These are phyloP conservation scores for Volvox reticuliferus DNA, from an alignment of 139 green algal genomes.

Conservation along the genomic window DNA sequence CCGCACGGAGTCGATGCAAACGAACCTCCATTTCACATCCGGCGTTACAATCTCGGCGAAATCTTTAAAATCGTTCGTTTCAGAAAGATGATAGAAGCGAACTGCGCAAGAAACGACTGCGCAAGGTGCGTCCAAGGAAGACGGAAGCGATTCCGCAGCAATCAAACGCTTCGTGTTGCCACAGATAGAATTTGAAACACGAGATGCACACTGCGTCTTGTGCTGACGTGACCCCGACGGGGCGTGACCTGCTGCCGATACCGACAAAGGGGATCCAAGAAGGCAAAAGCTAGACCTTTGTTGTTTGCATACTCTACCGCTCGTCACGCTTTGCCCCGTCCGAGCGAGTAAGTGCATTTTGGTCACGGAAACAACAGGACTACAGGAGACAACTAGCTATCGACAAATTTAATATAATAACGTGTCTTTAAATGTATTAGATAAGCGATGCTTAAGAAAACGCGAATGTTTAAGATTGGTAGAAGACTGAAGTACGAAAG, in stretches of 20 bases:
- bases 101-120: not conserved
- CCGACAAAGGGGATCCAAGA: not conserved
- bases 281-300: not conserved
- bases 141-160: not conserved
- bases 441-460: too few relatives aligned
- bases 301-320: not conserved
- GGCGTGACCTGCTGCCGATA: not conserved
- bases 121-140: constrained; percentile 2
- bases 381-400: too few relatives aligned
- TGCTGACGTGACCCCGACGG: not conserved
- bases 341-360: constrained; percentile 10
- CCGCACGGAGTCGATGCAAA: too few relatives aligned
- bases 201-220: not conserved
- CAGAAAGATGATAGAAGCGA: constrained; percentile 30
- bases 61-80: constrained; percentile 33
- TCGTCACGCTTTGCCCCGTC: not conserved
- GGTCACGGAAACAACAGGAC: constrained; percentile 4
- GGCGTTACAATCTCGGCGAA: constrained; percentile 26
- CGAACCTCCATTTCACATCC: constrained; percentile 34
- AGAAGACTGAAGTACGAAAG: too few relatives aligned
- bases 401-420: too few relatives aligned
- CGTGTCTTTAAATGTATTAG: too few relatives aligned
- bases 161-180: not conserved
- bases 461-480: too few relatives aligned
- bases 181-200: not conserved